These are phyloP conservation scores for Salix dunnii DNA, from an alignment of 345 rosid genomes.

Conservation along the genomic window DNA sequence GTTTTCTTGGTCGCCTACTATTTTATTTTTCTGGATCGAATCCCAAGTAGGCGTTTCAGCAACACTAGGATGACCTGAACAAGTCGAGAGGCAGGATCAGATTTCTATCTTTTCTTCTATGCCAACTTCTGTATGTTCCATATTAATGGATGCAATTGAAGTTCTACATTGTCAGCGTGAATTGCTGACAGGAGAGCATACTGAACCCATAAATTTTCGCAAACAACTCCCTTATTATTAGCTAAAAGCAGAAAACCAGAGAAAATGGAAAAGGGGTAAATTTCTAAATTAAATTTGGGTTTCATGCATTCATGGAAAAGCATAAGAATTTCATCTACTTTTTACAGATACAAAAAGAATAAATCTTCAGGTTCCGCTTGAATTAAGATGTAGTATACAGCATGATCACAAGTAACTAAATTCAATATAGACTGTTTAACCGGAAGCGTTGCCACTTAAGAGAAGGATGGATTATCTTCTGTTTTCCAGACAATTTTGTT, in stretches of 20 bases:
- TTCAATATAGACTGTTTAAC: neutral
- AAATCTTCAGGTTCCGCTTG: neutral
- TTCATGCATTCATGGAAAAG: neutral
- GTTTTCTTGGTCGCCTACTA: conserved; percentile 22
- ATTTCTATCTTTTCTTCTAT: neutral
- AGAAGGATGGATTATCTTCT: neutral
- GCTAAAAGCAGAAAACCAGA: neutral
- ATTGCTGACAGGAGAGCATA: neutral
- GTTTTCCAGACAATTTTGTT: neutral
- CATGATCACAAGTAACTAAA: neutral
- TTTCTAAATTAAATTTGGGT: neutral
- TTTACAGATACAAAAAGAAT: neutral
- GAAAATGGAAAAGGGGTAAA: neutral
- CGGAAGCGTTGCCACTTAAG: neutral
- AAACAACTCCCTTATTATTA: neutral
- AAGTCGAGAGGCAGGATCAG: conserved; percentile 20
- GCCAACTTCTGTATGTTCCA: neutral
- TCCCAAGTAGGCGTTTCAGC: conserved; percentile 31
- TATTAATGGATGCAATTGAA: neutral
- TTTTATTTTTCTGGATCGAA: conserved; percentile 26
- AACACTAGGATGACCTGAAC: conserved; percentile 46
- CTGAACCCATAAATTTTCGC: neutral
- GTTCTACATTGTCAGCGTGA: neutral
- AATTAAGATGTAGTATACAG: neutral
- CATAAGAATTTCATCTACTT: neutral